Percentiles rank a stretch among this genome's conserved stretches.
These are phyloP conservation scores for Nemania serpens DNA, from an alignment of 2,329 filamentous ascomycete species.

Conservation along the genomic window DNA sequence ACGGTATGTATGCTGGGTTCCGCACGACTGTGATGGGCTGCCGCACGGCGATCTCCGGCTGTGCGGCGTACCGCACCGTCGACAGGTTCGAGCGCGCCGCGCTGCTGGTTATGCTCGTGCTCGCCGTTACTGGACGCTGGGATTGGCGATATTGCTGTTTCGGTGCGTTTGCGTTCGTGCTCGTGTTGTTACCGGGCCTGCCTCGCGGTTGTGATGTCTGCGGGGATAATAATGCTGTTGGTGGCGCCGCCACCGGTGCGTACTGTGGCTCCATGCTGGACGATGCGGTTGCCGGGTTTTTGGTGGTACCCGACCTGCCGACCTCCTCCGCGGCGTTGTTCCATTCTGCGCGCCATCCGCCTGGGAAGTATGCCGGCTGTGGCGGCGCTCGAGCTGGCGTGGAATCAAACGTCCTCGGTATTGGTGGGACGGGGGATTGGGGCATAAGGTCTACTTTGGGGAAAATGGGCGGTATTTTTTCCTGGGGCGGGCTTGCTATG, in stretches of 20 bases:
- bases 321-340: conserved; percentile 29
- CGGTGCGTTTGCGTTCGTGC: background rate
- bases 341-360: conserved; percentile 39
- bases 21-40: conserved; percentile 34
- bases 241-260: background rate
- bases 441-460: background rate
- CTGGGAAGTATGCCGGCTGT: conserved; percentile 34
- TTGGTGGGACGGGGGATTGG: conserved; percentile 9
- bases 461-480: conserved; percentile 24
- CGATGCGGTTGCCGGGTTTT: background rate
- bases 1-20: conserved; percentile 33
- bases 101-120: conserved; percentile 36
- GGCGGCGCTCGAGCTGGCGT: conserved; percentile 24
- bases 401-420: conserved; percentile 6
- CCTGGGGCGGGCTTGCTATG: conserved; percentile 14
- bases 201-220: background rate
- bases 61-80: conserved; percentile 36
- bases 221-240: background rate
- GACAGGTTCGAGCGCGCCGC: conserved; percentile 34
- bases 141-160: background rate
- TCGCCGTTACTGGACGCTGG: conserved; percentile 27
- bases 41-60: conserved; percentile 37
- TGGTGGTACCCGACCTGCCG: conserved; percentile 8
- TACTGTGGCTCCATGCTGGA: conserved; percentile 9
- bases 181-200: background rate